These are phyloP conservation scores for Voacanga thouarsii DNA, from an alignment of 257 asterid genomes.

Conservation along the genomic window DNA sequence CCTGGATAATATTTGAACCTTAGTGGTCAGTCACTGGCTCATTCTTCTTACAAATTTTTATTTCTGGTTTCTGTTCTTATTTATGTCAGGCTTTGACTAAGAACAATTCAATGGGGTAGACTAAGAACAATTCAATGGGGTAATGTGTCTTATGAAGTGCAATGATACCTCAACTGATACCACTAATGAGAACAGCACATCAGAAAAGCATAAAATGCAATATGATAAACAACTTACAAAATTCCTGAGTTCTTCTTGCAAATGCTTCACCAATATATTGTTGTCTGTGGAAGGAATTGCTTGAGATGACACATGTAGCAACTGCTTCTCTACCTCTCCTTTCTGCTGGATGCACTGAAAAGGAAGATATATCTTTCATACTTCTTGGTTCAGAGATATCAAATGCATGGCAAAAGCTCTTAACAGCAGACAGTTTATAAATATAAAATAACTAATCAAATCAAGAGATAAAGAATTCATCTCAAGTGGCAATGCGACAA, in stretches of 20 bases:
- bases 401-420: background rate
- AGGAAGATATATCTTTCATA: conserved; percentile 25
- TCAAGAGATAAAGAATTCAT: background rate
- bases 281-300: conserved; percentile 58
- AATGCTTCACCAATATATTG: conserved; percentile 69
- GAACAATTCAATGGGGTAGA: background rate
- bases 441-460: background rate
- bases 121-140: background rate
- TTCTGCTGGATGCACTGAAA: conserved; percentile 76
- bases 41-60: background rate
- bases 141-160: background rate
- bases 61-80: no score
- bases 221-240: conserved; percentile 55
- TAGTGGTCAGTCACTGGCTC: background rate
- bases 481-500: background rate
- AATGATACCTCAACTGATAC: conserved; percentile 7
- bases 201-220: conserved; percentile 4
- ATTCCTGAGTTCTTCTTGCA: conserved; percentile 85
- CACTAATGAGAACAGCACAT: background rate
- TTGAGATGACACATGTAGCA: conserved; percentile 39
- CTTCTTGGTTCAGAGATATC: conserved; percentile 13
- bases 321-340: conserved; percentile 55
- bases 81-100: background rate
- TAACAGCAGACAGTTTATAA: conserved; percentile 3
- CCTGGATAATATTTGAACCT: background rate